Conservation (phyloP, 2,329 filamentous ascomycete species). For the Elsinoe necatrix region DNA sequence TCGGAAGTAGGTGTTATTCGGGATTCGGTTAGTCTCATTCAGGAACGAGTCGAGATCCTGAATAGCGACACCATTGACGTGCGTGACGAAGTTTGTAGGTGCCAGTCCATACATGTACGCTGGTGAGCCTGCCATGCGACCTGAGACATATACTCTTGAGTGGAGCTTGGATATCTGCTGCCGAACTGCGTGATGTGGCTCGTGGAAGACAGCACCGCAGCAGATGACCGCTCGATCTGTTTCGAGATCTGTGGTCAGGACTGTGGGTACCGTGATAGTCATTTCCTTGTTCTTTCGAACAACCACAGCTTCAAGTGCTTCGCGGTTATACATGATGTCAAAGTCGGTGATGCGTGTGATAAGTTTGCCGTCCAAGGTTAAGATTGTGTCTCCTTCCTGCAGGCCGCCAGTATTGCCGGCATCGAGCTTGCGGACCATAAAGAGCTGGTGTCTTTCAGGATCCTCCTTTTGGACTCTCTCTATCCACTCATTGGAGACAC, state of each 20-base stretch:
- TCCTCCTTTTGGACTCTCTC: constrained; percentile 81
- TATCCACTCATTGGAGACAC: constrained; percentile 93
- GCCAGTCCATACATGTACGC: constrained; percentile 86
- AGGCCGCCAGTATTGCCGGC: constrained; percentile 57
- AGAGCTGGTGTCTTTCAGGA: constrained; percentile 86
- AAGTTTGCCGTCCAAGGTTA: constrained; percentile 82
- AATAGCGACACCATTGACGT: constrained; percentile 83
- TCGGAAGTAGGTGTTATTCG: constrained; percentile 96
- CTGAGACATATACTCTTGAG: constrained; percentile 92
- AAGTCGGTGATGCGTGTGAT: constrained; percentile 90
- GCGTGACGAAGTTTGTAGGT: constrained; percentile 94
- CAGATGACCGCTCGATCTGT: constrained; percentile 88
- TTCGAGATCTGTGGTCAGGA: constrained; percentile 82
- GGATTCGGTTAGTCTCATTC: constrained; percentile 72
- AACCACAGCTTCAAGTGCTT: constrained; percentile 72
- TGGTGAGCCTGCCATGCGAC: constrained; percentile 71
- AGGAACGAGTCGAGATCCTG: constrained; percentile 76
- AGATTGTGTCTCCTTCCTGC: constrained; percentile 82
- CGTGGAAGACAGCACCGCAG: constrained; percentile 87
- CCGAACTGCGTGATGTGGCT: constrained; percentile 88
- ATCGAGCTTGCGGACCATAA: constrained; percentile 92
- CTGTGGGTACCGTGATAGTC: constrained; percentile 68
- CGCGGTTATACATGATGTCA: constrained; percentile 91
- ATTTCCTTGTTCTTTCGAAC: constrained; percentile 78
- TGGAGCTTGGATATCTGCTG: constrained; percentile 97